Conservation (phyloP, 768 basidiomycete species). For the Suillus tomentosus region DNA sequence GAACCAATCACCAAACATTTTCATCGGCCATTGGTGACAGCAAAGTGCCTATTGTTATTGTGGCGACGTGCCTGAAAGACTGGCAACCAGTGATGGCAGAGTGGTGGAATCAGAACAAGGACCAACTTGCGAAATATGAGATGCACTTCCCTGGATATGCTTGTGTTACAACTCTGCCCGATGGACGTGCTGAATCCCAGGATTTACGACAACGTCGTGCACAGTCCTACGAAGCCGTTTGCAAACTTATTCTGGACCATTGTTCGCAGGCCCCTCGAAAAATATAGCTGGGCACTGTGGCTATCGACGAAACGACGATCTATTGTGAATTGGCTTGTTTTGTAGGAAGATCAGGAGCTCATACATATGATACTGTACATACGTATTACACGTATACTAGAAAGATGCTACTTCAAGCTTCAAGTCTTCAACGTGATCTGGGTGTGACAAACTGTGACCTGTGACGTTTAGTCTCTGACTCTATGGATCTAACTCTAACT, state of each 20-base stretch:
- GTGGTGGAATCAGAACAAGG: slow-evolving; percentile 39
- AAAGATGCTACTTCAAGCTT: too few relatives aligned
- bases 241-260: not conserved
- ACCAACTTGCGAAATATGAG: slow-evolving; percentile 25
- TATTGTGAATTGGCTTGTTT: not conserved
- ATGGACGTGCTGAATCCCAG: not conserved
- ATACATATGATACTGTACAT: not conserved
- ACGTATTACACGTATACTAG: not conserved
- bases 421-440: not conserved
- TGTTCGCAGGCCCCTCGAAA: slow-evolving; percentile 1
- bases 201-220: slow-evolving; percentile 13
- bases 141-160: slow-evolving; percentile 39
- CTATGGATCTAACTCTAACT: too few relatives aligned
- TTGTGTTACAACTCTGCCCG: slow-evolving; percentile 34
- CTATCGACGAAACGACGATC: not conserved
- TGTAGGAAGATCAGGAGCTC: not conserved
- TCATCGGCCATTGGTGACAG: slow-evolving; percentile 27
- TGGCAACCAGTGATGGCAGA: slow-evolving; percentile 29
- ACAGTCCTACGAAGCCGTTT: slow-evolving; percentile 2
- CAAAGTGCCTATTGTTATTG: slow-evolving; percentile 26
- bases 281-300: not conserved
- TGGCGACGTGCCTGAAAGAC: slow-evolving; percentile 32
- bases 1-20: slow-evolving; percentile 26
- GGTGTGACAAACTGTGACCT: not conserved
- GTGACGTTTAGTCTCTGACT: too few relatives aligned